Percentiles rank a stretch among this genome's conserved stretches.
Evolutionary conservation across 495 filamentous ascomycete genomes (phyloP).

Genomic region (Trichodelitschia bisporula): DNA sequence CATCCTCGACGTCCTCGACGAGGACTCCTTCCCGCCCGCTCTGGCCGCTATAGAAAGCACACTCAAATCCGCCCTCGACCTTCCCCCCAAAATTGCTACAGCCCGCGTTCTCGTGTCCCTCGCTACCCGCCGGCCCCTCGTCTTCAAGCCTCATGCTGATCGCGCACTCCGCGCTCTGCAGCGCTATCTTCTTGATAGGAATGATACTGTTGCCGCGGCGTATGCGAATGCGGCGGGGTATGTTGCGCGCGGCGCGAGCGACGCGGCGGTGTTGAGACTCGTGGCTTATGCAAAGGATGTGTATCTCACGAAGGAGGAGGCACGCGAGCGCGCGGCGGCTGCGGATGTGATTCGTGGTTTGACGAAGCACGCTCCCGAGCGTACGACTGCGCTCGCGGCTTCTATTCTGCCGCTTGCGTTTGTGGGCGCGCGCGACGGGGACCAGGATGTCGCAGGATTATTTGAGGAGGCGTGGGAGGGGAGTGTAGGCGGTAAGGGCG

Average conservation of each 20-base stretch:
- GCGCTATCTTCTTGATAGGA: conserved; percentile 64
- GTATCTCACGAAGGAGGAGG: conserved; percentile 62
- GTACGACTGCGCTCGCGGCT: conserved; percentile 52
- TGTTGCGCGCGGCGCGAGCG: conserved; percentile 45
- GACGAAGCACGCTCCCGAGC: conserved; percentile 64
- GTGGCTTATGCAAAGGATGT: conserved; percentile 38
- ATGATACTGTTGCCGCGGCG: conserved; percentile 65
- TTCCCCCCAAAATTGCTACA: conserved; percentile 83
- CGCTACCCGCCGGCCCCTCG: conserved; percentile 44
- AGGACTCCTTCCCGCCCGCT: conserved; percentile 44
- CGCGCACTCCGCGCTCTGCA: conserved; percentile 50
- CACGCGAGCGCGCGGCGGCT: conserved; percentile 41
- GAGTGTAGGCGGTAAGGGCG: conserved; percentile 62
- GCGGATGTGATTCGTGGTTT: conserved; percentile 57
- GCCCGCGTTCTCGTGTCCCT: conserved; percentile 69
- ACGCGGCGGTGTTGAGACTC: conserved; percentile 42
- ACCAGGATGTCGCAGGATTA: conserved; percentile 45
- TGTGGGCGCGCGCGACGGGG: conserved; percentile 59
- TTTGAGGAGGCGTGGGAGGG: conserved; percentile 74
- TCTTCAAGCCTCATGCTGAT: conserved; percentile 54
- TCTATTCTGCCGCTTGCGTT: conserved; percentile 69
- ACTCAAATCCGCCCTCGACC: conserved; percentile 64
- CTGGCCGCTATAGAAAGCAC: conserved; percentile 43
- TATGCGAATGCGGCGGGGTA: conserved; percentile 79
- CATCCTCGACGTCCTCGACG: conserved; percentile 68